Percentiles rank a stretch among this genome's conserved stretches.
These are phyloP conservation scores for Penicillium hordei DNA, from an alignment of 2,329 filamentous ascomycete genomes.

Conservation along the genomic window DNA sequence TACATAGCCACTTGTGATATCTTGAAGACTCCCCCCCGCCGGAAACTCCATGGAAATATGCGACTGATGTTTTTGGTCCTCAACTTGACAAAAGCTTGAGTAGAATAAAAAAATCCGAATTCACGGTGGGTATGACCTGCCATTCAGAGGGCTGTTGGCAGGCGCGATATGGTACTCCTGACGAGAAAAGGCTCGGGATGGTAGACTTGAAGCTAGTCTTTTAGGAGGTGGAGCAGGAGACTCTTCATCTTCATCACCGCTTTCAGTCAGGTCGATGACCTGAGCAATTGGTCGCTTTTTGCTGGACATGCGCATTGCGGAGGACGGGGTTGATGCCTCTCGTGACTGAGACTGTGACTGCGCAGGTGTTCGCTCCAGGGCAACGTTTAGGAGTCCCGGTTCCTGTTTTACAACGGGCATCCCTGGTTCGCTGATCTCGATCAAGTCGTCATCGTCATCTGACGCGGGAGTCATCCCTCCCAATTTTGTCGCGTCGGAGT, in stretches of 20 bases:
- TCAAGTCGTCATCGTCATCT: constrained; percentile 52
- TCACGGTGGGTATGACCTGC: constrained; percentile 19
- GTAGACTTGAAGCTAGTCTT: constrained; percentile 29
- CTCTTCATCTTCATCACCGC: constrained; percentile 53
- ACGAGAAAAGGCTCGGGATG: constrained; percentile 23
- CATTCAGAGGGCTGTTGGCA: constrained; percentile 22
- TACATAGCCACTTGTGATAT: constrained; percentile 4
- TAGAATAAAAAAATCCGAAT: constrained; percentile 15
- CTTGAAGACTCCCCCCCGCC: constrained; percentile 10
- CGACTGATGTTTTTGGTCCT: background rate
- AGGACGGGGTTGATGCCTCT: constrained; percentile 43
- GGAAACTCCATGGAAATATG: constrained; percentile 23
- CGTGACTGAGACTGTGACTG: constrained; percentile 40
- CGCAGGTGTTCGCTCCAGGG: constrained; percentile 35
- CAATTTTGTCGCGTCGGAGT: constrained; percentile 42
- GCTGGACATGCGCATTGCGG: constrained; percentile 35
- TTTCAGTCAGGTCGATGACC: constrained; percentile 57
- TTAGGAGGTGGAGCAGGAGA: constrained; percentile 41
- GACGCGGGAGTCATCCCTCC: constrained; percentile 39
- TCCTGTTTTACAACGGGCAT: constrained; percentile 42
- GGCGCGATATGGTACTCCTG: constrained; percentile 26
- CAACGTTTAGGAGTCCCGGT: constrained; percentile 22
- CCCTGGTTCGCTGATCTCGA: constrained; percentile 49
- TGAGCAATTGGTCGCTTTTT: constrained; percentile 50
- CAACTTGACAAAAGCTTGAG: constrained; percentile 2